Evolutionary conservation across 2,329 filamentous ascomycete species (phyloP).

Genomic region (Penicillium hordei): DNA sequence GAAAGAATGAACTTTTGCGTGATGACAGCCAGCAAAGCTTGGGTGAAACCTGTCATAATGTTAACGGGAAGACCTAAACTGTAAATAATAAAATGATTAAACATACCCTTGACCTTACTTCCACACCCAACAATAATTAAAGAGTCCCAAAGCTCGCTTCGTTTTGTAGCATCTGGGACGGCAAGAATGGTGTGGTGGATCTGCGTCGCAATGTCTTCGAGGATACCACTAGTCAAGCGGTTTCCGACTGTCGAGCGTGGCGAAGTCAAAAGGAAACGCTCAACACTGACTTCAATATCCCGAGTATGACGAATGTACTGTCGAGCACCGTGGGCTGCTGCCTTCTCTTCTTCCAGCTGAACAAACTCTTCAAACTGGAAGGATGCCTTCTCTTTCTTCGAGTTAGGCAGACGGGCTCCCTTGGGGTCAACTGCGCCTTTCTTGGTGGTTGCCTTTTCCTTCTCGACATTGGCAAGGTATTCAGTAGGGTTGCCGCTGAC

Average conservation of each 20-base stretch:
- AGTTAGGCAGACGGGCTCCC: constrained; percentile 56
- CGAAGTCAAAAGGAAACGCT: constrained; percentile 61
- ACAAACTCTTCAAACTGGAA: constrained; percentile 63
- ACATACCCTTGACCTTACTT: constrained; percentile 59
- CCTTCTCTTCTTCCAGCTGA: constrained; percentile 55
- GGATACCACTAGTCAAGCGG: constrained; percentile 58
- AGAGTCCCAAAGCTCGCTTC: constrained; percentile 86
- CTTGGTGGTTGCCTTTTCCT: constrained; percentile 58
- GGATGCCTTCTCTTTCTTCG: constrained; percentile 57
- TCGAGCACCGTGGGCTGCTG: constrained; percentile 48
- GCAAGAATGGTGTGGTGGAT: constrained; percentile 81
- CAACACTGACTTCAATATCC: constrained; percentile 63
- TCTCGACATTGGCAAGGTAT: constrained; percentile 62
- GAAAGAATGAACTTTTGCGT: constrained; percentile 83
- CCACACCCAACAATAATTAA: constrained; percentile 91
- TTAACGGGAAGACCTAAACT: constrained; percentile 6
- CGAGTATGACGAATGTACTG: constrained; percentile 53
- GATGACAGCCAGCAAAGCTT: constrained; percentile 79
- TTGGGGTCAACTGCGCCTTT: constrained; percentile 52
- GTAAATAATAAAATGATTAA: neutral
- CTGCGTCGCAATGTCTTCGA: constrained; percentile 79
- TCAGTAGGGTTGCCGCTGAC: constrained; percentile 65
- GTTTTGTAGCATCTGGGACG: constrained; percentile 80
- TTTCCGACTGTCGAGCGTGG: constrained; percentile 35
- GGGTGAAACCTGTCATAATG: constrained; percentile 69